phyloP scores from a whole-genome alignment of 2,329 filamentous ascomycete genomes.

The Cladophialophora bantiana region DNA sequence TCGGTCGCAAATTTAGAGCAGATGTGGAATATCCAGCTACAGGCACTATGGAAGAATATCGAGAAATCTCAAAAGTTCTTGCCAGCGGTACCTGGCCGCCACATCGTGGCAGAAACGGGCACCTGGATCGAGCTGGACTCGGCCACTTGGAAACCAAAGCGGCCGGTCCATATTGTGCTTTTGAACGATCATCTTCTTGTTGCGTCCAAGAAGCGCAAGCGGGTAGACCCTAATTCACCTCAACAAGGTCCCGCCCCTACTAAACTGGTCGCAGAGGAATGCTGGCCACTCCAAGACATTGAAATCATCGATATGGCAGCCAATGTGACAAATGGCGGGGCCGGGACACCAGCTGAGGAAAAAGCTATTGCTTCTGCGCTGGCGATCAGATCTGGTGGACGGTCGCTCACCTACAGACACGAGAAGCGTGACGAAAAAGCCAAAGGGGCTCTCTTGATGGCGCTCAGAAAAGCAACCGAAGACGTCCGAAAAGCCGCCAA shows the following conservation, averaged over 20 bases:
- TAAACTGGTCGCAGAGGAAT: constrained; percentile 90
- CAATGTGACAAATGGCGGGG: constrained; percentile 48
- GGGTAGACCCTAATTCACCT: constrained; percentile 68
- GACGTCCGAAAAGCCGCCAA: constrained; percentile 85
- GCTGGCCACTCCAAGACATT: constrained; percentile 91
- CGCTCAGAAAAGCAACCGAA: constrained; percentile 90
- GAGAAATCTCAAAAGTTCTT: constrained; percentile 97
- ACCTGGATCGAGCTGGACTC: constrained; percentile 97
- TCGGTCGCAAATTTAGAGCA: constrained; percentile 79
- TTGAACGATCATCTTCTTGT: constrained; percentile 94
- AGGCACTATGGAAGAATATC: constrained; percentile 94
- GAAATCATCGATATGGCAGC: constrained; percentile 86
- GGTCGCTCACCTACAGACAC: constrained; percentile 93
- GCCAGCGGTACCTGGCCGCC: constrained; percentile 86
- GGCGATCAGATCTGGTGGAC: constrained; percentile 85
- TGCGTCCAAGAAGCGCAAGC: constrained; percentile 91
- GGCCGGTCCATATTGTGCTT: constrained; percentile 88
- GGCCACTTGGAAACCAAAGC: constrained; percentile 91
- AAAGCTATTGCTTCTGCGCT: constrained; percentile 79
- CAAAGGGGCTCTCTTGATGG: constrained; percentile 81
- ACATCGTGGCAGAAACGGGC: constrained; percentile 90
- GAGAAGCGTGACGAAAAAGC: constrained; percentile 80
- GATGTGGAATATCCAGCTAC: constrained; percentile 71
- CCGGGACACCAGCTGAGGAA: constrained; percentile 56
- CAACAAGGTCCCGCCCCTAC: constrained; percentile 59